A percentile compares a stretch with the other conserved stretches of the same genome.
Evolutionary conservation across 257 asterid genomes (phyloP).

Genomic region (Catharanthus roseus): DNA sequence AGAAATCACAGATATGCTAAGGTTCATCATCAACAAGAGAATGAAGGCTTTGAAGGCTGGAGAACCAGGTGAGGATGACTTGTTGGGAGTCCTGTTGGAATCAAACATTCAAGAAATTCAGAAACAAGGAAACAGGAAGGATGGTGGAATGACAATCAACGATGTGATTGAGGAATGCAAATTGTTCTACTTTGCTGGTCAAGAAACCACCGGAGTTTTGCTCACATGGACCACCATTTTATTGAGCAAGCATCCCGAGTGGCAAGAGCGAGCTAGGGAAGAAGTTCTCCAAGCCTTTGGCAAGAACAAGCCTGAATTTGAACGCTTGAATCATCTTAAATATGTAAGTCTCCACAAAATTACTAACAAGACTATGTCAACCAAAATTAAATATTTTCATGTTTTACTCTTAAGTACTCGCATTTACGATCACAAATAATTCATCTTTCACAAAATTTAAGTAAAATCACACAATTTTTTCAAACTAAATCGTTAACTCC

Average conservation of each 20-base stretch:
- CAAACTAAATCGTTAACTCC: no score
- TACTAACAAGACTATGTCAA: no score
- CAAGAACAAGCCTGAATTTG: constrained; percentile 5
- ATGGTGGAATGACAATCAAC: constrained; percentile 5
- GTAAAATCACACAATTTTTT: no score
- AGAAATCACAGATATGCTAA: not conserved
- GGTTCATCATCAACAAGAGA: constrained; percentile 2
- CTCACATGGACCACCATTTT: constrained; percentile 1
- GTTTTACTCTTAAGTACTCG: no score
- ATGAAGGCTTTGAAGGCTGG: not conserved
- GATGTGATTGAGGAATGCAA: constrained; percentile 2
- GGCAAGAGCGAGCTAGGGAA: constrained; percentile 16
- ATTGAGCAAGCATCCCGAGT: constrained; percentile 3
- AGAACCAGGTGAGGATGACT: constrained; percentile 4
- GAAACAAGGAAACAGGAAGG: constrained; percentile 4
- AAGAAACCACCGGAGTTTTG: not conserved
- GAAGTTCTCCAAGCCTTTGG: constrained; percentile 10
- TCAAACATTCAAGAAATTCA: not conserved
- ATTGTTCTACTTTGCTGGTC: not conserved
- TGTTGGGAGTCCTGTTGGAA: not conserved
- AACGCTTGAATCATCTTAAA: constrained; percentile 7
- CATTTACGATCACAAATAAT: no score
- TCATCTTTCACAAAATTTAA: no score
- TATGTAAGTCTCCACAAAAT: not conserved
- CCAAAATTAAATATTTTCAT: no score